Conservation (phyloP, 192 early-diverging fungal genomes). For the Backusella parvicylindrica region DNA sequence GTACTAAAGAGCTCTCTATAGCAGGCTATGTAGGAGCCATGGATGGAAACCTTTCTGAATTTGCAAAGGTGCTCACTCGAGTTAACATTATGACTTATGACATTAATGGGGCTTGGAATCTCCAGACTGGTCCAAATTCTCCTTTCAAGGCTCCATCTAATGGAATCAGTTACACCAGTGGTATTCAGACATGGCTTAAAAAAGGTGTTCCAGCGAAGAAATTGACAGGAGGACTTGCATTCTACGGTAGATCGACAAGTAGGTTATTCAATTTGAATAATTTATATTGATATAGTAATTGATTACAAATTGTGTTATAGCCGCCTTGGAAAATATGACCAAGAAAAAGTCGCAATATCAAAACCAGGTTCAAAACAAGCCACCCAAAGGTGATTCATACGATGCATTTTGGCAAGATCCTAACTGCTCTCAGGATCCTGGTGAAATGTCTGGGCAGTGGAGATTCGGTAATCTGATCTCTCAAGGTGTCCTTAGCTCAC, state of each 20-base stretch:
- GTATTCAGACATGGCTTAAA: constrained; percentile 53
- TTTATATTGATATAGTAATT: not conserved
- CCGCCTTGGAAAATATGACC: constrained; percentile 30
- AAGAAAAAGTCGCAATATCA: constrained; percentile 33
- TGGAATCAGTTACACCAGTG: constrained; percentile 42
- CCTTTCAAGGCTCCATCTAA: constrained; percentile 30
- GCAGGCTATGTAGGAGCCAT: constrained; percentile 63
- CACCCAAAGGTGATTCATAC: constrained; percentile 48
- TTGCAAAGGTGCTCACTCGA: constrained; percentile 54
- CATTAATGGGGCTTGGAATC: constrained; percentile 57
- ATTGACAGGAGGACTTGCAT: constrained; percentile 58
- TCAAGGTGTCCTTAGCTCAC: constrained; percentile 42
- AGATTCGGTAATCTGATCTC: constrained; percentile 61
- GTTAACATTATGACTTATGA: constrained; percentile 72
- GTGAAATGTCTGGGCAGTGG: constrained; percentile 60
- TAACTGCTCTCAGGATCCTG: constrained; percentile 42
- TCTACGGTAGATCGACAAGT: constrained; percentile 55
- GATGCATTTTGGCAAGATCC: constrained; percentile 55
- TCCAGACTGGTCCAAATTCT: constrained; percentile 52
- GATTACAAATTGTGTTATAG: constrained; percentile 7
- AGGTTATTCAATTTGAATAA: not conserved
- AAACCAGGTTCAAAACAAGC: constrained; percentile 13
- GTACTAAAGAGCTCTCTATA: constrained; percentile 54
- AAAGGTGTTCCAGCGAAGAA: constrained; percentile 57
- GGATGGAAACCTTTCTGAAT: constrained; percentile 57